Base-by-base conservation (phyloP, 2,329 filamentous ascomycete genomes). In the Hirsutella minnesotensis region DNA sequence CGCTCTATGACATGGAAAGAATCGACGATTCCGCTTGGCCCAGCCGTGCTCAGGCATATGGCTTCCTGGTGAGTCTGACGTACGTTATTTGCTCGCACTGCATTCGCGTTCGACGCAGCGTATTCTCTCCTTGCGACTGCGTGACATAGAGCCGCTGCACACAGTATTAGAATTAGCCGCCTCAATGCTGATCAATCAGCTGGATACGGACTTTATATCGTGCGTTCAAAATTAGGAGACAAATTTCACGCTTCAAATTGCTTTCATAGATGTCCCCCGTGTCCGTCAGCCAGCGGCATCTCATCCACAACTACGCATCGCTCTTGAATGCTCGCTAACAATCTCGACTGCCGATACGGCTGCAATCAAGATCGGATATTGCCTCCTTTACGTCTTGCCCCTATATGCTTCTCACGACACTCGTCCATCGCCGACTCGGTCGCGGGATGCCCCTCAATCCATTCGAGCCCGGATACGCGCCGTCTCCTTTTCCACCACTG, bases 311-410 rank as follows among this genome's bases (percentile, higher is more conserved):
- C n/a, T n/a, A n/a, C n/a, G n/a, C n/a, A n/a, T n/a, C n/a, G n/a
- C n/a, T n/a, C n/a, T n/a, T n/a, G n/a, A n/a, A n/a, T n/a, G n/a
- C n/a, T n/a, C 33, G 7, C n/a, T n/a, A 4, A 5, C 33, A 19
- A 16, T 5, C 9, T 9, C 15, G 15, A n/a, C 33, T 18, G 33
- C 15, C 9, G 9, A 18, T 18, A 5, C 15, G 33, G 4, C 16
- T 16, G 15, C n/a, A 9, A 18, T 9, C 15, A n/a, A 58, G 86
- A 66, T 89, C 48, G 63, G 81, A 47, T 94, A 94, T 64, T 94
- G 87, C n/a, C 62, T 88, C 52, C 66, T 87, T 66, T 98, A 96
- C 66, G 86, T 98, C 53, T 68, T 85, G 3, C 90, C 92, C 20
- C 87, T 96, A 63, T 95, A 98, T 68, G 70, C 90, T 49, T 92